Conservation (phyloP, 331 rosid genomes). For the Quercus phellos region DNA sequence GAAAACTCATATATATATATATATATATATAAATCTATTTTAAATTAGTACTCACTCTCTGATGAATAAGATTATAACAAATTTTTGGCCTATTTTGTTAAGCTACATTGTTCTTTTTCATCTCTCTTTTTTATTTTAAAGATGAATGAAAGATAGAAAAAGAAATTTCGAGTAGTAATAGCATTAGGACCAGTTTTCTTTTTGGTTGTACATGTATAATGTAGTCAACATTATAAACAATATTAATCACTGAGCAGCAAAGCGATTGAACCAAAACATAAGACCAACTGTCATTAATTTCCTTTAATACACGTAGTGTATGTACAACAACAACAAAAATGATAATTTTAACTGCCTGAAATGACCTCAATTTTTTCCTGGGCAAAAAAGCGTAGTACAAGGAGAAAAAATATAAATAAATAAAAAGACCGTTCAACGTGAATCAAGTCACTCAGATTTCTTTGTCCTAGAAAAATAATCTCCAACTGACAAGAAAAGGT, state of each 20-base stretch:
- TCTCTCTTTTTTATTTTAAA: no score
- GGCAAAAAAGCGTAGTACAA: neutral
- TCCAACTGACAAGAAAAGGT: slow-evolving; percentile 61
- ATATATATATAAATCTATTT: no score
- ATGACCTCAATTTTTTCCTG: neutral
- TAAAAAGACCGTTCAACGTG: neutral
- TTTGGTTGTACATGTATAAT: no score
- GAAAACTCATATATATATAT: no score
- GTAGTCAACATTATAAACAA: neutral
- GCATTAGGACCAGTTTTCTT: no score
- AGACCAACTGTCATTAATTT: neutral
- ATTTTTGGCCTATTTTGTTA: no score
- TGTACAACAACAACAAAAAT: neutral
- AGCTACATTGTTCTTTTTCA: no score
- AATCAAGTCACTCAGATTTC: slow-evolving; percentile 4
- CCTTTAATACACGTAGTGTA: neutral
- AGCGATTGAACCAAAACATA: neutral
- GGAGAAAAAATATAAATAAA: neutral
- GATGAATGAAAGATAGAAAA: no score
- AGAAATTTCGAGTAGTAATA: no score
- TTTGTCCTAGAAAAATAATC: slow-evolving; percentile 35
- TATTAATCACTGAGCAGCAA: neutral
- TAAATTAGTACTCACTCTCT: no score
- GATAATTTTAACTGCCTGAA: neutral
- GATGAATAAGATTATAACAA: no score